Evolutionary conservation across 495 filamentous ascomycete species (phyloP).

Genomic region (Aspergillus sparsus): DNA sequence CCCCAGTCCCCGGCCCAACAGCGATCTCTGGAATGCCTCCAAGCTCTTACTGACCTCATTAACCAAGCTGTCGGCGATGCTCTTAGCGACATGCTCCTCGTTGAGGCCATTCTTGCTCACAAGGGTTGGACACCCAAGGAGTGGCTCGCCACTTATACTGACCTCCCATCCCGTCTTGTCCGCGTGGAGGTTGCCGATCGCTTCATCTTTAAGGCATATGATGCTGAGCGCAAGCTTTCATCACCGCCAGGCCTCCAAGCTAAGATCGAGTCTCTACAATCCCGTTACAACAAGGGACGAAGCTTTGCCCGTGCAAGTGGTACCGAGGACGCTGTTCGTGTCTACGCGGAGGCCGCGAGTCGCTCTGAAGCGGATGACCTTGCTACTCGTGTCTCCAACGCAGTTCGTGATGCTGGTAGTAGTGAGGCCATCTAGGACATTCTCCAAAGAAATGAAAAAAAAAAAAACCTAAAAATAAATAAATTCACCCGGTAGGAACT

Average conservation of each 20-base stretch:
- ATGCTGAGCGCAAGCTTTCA: conserved; percentile 86
- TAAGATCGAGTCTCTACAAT: conserved; percentile 81
- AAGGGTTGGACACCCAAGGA: conserved; percentile 88
- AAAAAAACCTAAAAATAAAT: background rate
- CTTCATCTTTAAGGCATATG: conserved; percentile 81
- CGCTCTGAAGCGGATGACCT: conserved; percentile 82
- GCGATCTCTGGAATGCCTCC: conserved; percentile 76
- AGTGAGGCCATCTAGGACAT: conserved; percentile 27
- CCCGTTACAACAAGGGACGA: conserved; percentile 86
- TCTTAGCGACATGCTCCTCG: conserved; percentile 91
- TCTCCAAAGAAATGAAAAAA: background rate
- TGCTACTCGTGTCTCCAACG: conserved; percentile 74
- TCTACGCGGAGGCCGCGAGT: conserved; percentile 95
- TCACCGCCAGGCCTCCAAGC: conserved; percentile 75
- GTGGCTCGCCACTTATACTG: conserved; percentile 92
- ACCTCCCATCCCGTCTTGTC: conserved; percentile 92
- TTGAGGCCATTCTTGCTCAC: conserved; percentile 93
- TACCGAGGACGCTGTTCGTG: conserved; percentile 93
- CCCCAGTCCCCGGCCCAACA: conserved; percentile 92
- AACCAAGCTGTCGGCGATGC: conserved; percentile 98
- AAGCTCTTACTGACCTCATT: conserved; percentile 81
- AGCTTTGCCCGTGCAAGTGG: conserved; percentile 90
- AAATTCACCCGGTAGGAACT: conserved; percentile 1
- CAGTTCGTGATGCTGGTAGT: conserved; percentile 57
- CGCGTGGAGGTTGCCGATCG: conserved; percentile 88